A percentile compares a stretch with the other conserved stretches of the same genome.
Conservation (phyloP, 2,329 filamentous ascomycete species). For the Neofusicoccum kwambonambiense region DNA sequence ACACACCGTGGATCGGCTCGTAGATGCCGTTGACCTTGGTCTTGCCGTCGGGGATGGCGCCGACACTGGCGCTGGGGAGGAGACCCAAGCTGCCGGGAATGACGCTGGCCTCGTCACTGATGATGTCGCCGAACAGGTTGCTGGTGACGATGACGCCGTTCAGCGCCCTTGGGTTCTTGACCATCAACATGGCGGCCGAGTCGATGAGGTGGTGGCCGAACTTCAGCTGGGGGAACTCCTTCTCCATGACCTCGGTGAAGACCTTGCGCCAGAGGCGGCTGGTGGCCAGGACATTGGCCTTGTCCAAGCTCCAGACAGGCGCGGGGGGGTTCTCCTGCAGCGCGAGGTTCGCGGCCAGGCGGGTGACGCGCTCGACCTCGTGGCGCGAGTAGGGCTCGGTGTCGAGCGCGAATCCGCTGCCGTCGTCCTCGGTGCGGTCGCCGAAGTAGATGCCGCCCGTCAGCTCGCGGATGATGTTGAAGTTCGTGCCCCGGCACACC, state of each 20-base stretch:
- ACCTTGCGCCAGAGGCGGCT: slow-evolving; percentile 86
- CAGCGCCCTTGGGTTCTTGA: slow-evolving; percentile 84
- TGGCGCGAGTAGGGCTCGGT: slow-evolving; percentile 80
- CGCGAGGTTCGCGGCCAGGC: slow-evolving; percentile 78
- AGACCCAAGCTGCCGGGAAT: slow-evolving; percentile 90
- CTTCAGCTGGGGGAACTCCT: slow-evolving; percentile 85
- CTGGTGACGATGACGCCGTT: slow-evolving; percentile 91
- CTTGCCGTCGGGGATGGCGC: slow-evolving; percentile 82
- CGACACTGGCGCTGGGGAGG: slow-evolving; percentile 82
- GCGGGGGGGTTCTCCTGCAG: slow-evolving; percentile 72
- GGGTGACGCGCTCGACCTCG: slow-evolving; percentile 85
- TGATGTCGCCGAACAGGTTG: slow-evolving; percentile 95
- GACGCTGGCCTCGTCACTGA: slow-evolving; percentile 90
- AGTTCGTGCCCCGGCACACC: slow-evolving; percentile 83
- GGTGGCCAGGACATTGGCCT: slow-evolving; percentile 94
- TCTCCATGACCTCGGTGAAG: slow-evolving; percentile 77
- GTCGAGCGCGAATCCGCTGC: slow-evolving; percentile 73
- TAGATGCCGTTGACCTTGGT: slow-evolving; percentile 89
- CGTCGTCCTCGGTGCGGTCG: slow-evolving; percentile 77
- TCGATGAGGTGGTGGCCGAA: slow-evolving; percentile 91
- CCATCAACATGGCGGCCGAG: slow-evolving; percentile 94
- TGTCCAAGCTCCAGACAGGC: slow-evolving; percentile 85
- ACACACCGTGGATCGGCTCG: slow-evolving; percentile 89
- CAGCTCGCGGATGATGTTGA: slow-evolving; percentile 88
- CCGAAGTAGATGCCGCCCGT: slow-evolving; percentile 96